A percentile compares a stretch with the other conserved stretches of the same genome.
Conservation (phyloP, 768 basidiomycete genomes). For the Wakefieldia striispora region DNA sequence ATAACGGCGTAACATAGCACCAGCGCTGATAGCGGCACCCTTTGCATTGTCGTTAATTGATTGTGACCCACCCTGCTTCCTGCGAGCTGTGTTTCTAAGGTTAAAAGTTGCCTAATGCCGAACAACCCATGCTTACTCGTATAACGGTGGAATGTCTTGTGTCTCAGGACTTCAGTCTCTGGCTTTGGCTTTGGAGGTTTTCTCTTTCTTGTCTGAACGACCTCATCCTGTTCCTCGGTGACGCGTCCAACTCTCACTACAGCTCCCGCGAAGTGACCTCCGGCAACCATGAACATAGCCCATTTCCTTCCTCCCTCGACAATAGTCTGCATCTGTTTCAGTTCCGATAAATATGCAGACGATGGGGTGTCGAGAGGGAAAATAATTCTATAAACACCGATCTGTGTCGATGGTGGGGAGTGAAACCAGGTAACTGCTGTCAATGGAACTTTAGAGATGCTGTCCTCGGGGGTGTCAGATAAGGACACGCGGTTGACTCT, state of each 20-base stretch:
- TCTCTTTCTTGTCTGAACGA: constrained; percentile 45
- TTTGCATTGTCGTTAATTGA: constrained; percentile 90
- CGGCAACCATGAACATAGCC: constrained; percentile 96
- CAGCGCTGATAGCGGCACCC: constrained; percentile 89
- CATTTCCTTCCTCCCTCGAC: constrained; percentile 65
- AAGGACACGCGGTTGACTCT: constrained; percentile 52
- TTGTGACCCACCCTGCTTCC: constrained; percentile 97
- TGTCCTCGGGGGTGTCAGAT: constrained; percentile 45
- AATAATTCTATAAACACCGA: constrained; percentile 81
- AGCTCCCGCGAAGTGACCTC: constrained; percentile 97
- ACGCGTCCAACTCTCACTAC: constrained; percentile 68
- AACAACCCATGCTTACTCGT: constrained; percentile 65
- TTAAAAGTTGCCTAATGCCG: constrained; percentile 5
- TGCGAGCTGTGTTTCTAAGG: constrained; percentile 62
- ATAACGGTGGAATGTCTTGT: constrained; percentile 98
- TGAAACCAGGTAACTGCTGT: constrained; percentile 91
- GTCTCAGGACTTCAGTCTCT: constrained; percentile 77
- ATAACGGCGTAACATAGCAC: constrained; percentile 89
- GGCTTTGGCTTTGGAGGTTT: constrained; percentile 66
- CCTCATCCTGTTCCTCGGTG: constrained; percentile 40
- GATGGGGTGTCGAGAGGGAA: constrained; percentile 51
- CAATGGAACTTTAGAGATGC: constrained; percentile 41
- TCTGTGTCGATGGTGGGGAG: constrained; percentile 80
- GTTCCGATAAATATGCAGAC: constrained; percentile 52
- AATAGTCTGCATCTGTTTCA: constrained; percentile 63